Evolutionary conservation across 2,329 filamentous ascomycete species (phyloP).

Genomic region (Fusarium floridanum): DNA sequence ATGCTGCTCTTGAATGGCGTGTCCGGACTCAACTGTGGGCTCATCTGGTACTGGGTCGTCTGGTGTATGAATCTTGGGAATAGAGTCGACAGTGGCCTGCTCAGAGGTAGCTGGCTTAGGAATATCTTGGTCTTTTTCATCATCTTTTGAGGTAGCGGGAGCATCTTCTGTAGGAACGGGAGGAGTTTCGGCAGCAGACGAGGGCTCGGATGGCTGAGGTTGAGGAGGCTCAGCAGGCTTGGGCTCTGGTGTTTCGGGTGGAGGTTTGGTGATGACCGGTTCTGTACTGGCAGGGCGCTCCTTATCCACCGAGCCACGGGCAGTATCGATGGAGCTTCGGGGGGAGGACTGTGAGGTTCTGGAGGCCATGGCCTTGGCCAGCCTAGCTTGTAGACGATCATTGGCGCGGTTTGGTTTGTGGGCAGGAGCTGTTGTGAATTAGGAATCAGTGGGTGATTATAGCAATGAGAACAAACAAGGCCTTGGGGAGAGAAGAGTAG

Average conservation of each 20-base stretch:
- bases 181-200: slow-evolving; percentile 3
- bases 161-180: slow-evolving; percentile 1
- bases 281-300: slow-evolving; percentile 38
- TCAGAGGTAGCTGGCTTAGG: not conserved
- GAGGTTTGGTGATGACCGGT: slow-evolving; percentile 23
- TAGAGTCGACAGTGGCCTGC: slow-evolving; percentile 21
- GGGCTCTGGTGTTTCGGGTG: slow-evolving; percentile 20
- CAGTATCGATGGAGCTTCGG: slow-evolving; percentile 54
- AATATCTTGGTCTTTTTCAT: slow-evolving; percentile 12
- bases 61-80: slow-evolving; percentile 3
- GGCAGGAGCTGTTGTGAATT: slow-evolving; percentile 56
- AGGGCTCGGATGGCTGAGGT: slow-evolving; percentile 7
- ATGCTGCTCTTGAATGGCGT: not conserved
- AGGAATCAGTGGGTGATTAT: slow-evolving; percentile 10
- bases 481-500: not conserved
- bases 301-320: slow-evolving; percentile 48
- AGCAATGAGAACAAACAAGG: not conserved
- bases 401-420: slow-evolving; percentile 78
- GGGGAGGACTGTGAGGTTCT: slow-evolving; percentile 62
- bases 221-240: slow-evolving; percentile 26
- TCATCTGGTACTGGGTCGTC: slow-evolving; percentile 10
- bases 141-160: not conserved
- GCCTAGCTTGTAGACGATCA: slow-evolving; percentile 87
- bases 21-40: slow-evolving; percentile 2
- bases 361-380: slow-evolving; percentile 88